Evolutionary conservation across 768 basidiomycete species (phyloP).

Genomic region (Amanita pallidorosea): DNA sequence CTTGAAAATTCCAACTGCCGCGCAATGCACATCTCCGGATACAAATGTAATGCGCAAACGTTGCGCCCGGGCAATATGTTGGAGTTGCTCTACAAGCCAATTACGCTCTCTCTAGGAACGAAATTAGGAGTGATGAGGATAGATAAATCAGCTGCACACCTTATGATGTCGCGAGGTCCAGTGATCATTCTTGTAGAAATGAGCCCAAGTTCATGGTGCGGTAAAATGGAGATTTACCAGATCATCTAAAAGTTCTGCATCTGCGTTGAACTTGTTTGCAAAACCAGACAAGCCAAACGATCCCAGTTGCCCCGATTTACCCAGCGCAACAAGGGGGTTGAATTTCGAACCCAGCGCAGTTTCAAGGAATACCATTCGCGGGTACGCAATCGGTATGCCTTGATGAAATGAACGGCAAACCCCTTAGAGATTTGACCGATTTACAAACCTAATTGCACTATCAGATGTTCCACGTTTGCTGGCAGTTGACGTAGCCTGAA

Average conservation of each 20-base stretch:
- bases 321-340: constrained; percentile 76
- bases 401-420: not conserved
- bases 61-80: constrained; percentile 54
- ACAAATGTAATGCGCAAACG: constrained; percentile 74
- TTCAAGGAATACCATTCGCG: constrained; percentile 87
- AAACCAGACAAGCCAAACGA: constrained; percentile 57
- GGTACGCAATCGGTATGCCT: constrained; percentile 85
- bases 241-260: constrained; percentile 91
- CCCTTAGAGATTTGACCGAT: not conserved
- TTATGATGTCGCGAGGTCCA: constrained; percentile 83
- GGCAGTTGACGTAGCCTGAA: constrained; percentile 51
- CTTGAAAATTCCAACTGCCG: constrained; percentile 72
- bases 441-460: constrained; percentile 63
- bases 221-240: constrained; percentile 33
- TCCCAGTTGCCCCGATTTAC: constrained; percentile 45
- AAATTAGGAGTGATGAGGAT: constrained; percentile 2
- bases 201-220: not conserved
- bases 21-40: constrained; percentile 91
- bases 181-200: constrained; percentile 61
- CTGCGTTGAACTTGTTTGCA: constrained; percentile 85
- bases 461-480: constrained; percentile 61
- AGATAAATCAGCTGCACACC: constrained; percentile 23
- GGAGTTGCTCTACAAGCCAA: constrained; percentile 72
- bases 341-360: constrained; percentile 65
- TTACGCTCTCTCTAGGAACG: constrained; percentile 73